These are phyloP conservation scores for Fagopyrum homotropicum DNA, from an alignment of 148 eudicot genomes.

Conservation along the genomic window DNA sequence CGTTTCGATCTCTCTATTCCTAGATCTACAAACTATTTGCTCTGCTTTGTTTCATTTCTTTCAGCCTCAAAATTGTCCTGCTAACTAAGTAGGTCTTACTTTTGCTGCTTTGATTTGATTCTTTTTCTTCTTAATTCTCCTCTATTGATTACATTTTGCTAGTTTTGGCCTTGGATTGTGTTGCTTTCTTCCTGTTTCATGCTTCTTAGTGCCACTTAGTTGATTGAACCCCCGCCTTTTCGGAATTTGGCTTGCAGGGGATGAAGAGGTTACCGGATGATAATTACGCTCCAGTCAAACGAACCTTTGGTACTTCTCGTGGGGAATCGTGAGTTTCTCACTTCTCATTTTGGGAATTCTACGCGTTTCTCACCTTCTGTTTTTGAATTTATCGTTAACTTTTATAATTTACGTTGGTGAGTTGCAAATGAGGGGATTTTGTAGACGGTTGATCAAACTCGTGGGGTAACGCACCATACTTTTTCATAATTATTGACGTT, in stretches of 20 bases:
- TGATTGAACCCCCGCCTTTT: not conserved
- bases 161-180: not conserved
- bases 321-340: slow-evolving; percentile 64
- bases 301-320: slow-evolving; percentile 59
- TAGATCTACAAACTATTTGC: slow-evolving; percentile 3
- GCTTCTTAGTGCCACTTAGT: not conserved
- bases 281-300: slow-evolving; percentile 49
- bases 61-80: not conserved
- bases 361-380: not conserved
- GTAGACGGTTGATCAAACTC: not conserved
- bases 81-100: not conserved
- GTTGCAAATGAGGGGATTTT: not conserved
- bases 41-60: not conserved
- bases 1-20: not conserved
- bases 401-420: slow-evolving; percentile 3
- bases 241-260: slow-evolving; percentile 14
- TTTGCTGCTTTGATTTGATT: not conserved
- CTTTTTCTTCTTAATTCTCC: not conserved
- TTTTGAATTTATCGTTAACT: slow-evolving; percentile 9
- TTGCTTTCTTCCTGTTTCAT: not conserved
- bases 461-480: not conserved
- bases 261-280: slow-evolving; percentile 87
- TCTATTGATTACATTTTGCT: not conserved
- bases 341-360: not conserved
- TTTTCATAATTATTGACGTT: not conserved